Evolutionary conservation across 768 basidiomycete genomes (phyloP).

Genomic region (Lyophyllum shimeji): DNA sequence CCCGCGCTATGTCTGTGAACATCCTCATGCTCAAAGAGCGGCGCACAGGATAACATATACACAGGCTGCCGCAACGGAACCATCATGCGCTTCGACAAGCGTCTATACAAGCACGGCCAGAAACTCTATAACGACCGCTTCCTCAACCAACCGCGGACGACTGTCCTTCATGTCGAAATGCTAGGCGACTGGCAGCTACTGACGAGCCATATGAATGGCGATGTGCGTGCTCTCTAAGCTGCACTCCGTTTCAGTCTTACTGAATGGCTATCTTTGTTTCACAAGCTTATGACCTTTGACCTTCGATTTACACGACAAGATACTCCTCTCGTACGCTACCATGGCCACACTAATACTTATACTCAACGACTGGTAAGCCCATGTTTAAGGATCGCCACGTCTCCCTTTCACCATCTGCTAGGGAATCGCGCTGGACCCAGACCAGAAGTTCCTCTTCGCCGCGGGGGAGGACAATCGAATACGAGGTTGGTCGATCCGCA

Average conservation of each 20-base stretch:
- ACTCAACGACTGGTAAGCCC: conserved; percentile 49
- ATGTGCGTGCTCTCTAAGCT: conserved; percentile 38
- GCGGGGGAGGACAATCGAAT: conserved; percentile 66
- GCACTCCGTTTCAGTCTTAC: not conserved
- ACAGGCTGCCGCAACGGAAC: conserved; percentile 61
- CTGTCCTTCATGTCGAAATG: conserved; percentile 54
- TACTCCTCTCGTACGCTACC: conserved; percentile 45
- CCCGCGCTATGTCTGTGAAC: not conserved
- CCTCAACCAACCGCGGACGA: conserved; percentile 30
- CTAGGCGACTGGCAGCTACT: conserved; percentile 54
- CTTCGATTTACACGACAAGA: conserved; percentile 49
- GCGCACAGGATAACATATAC: conserved; percentile 46
- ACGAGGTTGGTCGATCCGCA: conserved; percentile 67
- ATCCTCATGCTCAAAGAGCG: not conserved
- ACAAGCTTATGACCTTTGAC: conserved; percentile 61
- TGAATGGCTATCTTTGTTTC: not conserved
- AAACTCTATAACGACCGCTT: conserved; percentile 41
- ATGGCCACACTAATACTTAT: conserved; percentile 60
- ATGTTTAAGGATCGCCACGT: not conserved
- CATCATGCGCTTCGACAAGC: conserved; percentile 58
- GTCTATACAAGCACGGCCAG: conserved; percentile 35
- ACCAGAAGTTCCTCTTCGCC: conserved; percentile 60
- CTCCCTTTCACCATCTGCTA: conserved; percentile 25
- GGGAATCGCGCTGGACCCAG: conserved; percentile 63
- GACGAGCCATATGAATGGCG: conserved; percentile 57